Percentiles rank a stretch among this genome's conserved stretches.
Conservation (phyloP, 1,139 yeast species). For the Hansenula sp. region DNA sequence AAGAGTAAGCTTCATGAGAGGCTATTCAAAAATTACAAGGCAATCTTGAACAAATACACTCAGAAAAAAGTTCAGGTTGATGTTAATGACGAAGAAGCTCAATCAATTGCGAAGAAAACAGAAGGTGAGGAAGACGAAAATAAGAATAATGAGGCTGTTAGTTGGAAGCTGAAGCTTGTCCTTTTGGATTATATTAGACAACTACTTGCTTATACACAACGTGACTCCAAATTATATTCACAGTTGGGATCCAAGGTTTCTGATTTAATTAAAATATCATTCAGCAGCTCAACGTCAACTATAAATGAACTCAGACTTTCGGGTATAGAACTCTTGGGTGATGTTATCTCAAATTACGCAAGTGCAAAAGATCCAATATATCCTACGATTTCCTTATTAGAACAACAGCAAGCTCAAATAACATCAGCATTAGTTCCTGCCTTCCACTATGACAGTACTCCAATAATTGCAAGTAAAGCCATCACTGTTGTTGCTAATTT, state of each 20-base stretch:
- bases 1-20: slow-evolving; percentile 28
- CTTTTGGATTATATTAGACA: slow-evolving; percentile 56
- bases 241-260: slow-evolving; percentile 51
- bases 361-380: slow-evolving; percentile 67
- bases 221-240: slow-evolving; percentile 35
- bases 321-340: slow-evolving; percentile 68
- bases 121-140: slow-evolving; percentile 23
- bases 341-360: slow-evolving; percentile 43
- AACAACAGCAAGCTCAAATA: slow-evolving; percentile 93
- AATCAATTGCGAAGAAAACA: slow-evolving; percentile 33
- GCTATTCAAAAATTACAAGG: slow-evolving; percentile 13
- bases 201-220: slow-evolving; percentile 40
- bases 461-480: slow-evolving; percentile 73
- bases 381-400: slow-evolving; percentile 67
- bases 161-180: slow-evolving; percentile 24
- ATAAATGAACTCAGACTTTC: slow-evolving; percentile 54
- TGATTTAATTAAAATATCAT: slow-evolving; percentile 77
- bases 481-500: slow-evolving; percentile 77
- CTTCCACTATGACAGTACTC: slow-evolving; percentile 70
- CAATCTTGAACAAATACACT: slow-evolving; percentile 18
- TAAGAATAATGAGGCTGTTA: slow-evolving; percentile 22
- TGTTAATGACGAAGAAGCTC: slow-evolving; percentile 40
- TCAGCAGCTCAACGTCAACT: slow-evolving; percentile 76
- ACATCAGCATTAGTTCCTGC: slow-evolving; percentile 89
- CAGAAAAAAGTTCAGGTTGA: slow-evolving; percentile 22